These are phyloP conservation scores for Tilletia setariae DNA, from an alignment of 1,284 basidiomycete species.

Conservation along the genomic window DNA sequence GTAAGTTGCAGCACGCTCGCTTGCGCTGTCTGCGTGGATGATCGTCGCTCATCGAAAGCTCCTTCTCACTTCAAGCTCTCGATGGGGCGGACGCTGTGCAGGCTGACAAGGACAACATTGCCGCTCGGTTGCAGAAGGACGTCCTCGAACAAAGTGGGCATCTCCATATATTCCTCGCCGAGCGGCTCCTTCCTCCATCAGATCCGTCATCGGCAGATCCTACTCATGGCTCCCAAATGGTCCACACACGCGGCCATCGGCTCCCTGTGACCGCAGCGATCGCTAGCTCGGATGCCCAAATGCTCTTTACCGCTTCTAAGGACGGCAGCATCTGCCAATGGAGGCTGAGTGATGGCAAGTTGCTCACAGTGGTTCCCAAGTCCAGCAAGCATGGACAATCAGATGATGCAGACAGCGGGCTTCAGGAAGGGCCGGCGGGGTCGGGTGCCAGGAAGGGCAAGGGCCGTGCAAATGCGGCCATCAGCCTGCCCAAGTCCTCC, in stretches of 20 bases:
- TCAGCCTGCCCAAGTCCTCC: not conserved
- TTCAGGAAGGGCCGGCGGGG: not conserved
- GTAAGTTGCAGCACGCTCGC: not conserved
- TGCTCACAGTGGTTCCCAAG: slow-evolving; percentile 26
- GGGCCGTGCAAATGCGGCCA: slow-evolving; percentile 3
- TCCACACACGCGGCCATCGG: slow-evolving; percentile 64
- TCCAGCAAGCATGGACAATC: not conserved
- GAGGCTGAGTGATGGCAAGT: slow-evolving; percentile 45
- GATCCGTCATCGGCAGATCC: slow-evolving; percentile 4
- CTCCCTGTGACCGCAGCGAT: slow-evolving; percentile 73
- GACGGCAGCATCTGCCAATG: slow-evolving; percentile 48
- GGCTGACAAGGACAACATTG: slow-evolving; percentile 85
- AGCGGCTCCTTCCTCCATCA: slow-evolving; percentile 41
- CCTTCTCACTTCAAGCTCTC: not conserved
- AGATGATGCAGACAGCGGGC: not conserved
- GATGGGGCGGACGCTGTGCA: slow-evolving; percentile 84
- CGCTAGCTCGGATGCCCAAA: slow-evolving; percentile 66
- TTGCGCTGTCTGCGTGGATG: not conserved
- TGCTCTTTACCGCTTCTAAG: slow-evolving; percentile 58
- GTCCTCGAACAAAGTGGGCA: slow-evolving; percentile 57
- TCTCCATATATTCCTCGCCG: slow-evolving; percentile 69
- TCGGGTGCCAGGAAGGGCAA: not conserved
- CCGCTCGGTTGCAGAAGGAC: slow-evolving; percentile 69
- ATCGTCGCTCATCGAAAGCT: no score
- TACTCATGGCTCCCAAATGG: slow-evolving; percentile 15